Evolutionary conservation across 129 eudicot species (phyloP).

Genomic region (Sambucus nigra): DNA sequence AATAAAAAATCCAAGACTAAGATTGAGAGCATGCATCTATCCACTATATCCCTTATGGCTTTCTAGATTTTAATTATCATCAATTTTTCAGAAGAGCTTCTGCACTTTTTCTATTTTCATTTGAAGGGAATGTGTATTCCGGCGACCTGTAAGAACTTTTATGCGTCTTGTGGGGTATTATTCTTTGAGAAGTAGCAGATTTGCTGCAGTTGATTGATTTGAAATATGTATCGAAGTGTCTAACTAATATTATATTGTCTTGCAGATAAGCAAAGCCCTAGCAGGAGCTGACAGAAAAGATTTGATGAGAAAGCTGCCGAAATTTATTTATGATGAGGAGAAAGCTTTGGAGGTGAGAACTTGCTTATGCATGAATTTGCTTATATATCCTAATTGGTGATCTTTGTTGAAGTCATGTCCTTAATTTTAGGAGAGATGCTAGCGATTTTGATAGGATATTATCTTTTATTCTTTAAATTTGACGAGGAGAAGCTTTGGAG

Average conservation of each 20-base stretch:
- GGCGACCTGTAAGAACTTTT: neutral
- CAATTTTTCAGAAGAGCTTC: too few species aligned
- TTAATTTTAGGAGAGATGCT: too few species aligned
- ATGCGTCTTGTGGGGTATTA: neutral
- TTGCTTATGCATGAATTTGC: neutral
- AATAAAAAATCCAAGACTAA: too few species aligned
- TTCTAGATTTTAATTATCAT: too few species aligned
- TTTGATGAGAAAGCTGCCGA: conserved; percentile 62
- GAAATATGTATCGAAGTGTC: neutral
- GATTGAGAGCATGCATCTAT: too few species aligned
- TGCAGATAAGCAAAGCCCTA: conserved; percentile 63
- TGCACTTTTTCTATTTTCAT: too few species aligned
- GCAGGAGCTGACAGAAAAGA: conserved; percentile 60
- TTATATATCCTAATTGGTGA: too few species aligned
- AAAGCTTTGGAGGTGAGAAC: conserved; percentile 62
- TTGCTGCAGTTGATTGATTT: neutral
- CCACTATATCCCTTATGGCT: too few species aligned
- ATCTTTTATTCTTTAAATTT: too few species aligned
- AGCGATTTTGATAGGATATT: too few species aligned
- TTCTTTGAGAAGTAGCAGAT: neutral
- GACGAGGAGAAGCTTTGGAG: conserved; percentile 84
- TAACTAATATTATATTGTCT: neutral
- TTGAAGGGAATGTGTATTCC: neutral
- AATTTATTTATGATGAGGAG: conserved; percentile 70
- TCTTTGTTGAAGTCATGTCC: too few species aligned